Evolutionary conservation across 345 rosid species (phyloP), one percentile per base, ranked within the genome.

Genomic region (Eucalyptus rudis): DNA sequence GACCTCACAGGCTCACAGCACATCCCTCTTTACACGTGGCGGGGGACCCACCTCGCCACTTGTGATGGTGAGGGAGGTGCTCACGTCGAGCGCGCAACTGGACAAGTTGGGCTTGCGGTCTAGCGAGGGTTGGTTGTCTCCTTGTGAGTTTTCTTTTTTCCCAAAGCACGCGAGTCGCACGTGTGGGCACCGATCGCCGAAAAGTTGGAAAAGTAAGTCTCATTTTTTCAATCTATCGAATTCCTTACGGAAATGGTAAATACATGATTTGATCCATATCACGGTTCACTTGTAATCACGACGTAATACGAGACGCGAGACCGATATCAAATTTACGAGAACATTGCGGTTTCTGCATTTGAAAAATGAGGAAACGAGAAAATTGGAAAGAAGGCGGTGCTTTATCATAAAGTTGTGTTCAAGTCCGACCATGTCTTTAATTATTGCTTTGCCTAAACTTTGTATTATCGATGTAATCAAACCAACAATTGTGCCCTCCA

Each of bases 71-170:
- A 50, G 17, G 52, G 66, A 91, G 79, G 52, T 40, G 90, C 58
- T 85, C 79, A 22, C 49, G 3, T 51, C 52, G 62, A 50, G 52
- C 90, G 90, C 90, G 88, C 90, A 87, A 86, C 86, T 89, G 33
- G 49, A 88, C 91, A 64, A 40, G 49, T n/a, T 45, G 33, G 88
- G 56, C 29, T 52, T 62, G 56, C 36, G 19, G 71, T 24, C 64
- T 31, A 40, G 87, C 50, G 47, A 40, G 44, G 88, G 89, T 90
- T 87, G 88, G 92, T 13, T 51, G 92, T 90, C 90, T 45, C 90
- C 58, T 90, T 81, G 49, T 33, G 16, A 27, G 25, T 3, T 50
- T 50, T 14, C 52, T 1, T n/a, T 25, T 76, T 86, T 89, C 50
- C 52, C 14, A 89, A 54, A 66, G 87, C 88, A 40, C 49, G 90